Evolutionary conservation across 2,329 filamentous ascomycete genomes (phyloP).

Genomic region (Trichoderma atrobrunneum): DNA sequence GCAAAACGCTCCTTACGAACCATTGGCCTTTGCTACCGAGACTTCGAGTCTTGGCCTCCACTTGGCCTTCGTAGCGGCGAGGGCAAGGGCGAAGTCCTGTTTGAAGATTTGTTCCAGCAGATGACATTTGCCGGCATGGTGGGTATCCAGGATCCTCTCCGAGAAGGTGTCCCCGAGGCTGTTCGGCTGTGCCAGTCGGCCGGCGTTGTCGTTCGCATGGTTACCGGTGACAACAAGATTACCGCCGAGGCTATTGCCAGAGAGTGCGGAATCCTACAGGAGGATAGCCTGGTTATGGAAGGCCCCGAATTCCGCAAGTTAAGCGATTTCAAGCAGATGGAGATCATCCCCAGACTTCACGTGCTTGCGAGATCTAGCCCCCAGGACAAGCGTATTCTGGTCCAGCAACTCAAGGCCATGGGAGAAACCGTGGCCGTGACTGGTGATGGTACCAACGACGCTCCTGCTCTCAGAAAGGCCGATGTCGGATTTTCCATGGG

Average conservation of each 20-base stretch:
- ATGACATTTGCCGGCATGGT: conserved; percentile 70
- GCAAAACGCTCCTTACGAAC: conserved; percentile 78
- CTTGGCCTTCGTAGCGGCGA: conserved; percentile 54
- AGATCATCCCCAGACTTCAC: conserved; percentile 65
- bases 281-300: conserved; percentile 70
- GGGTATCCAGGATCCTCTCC: conserved; percentile 78
- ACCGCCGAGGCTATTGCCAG: conserved; percentile 76
- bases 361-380: conserved; percentile 73
- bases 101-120: conserved; percentile 64
- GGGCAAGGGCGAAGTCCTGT: conserved; percentile 59
- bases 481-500: conserved; percentile 87
- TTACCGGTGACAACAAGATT: conserved; percentile 77
- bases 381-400: conserved; percentile 72
- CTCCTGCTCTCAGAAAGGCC: conserved; percentile 74
- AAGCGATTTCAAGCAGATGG: conserved; percentile 60
- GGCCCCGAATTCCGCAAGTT: conserved; percentile 75
- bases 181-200: conserved; percentile 71
- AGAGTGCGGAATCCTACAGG: conserved; percentile 72
- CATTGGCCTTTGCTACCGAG: conserved; percentile 78
- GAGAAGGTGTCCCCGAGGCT: conserved; percentile 70
- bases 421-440: conserved; percentile 80
- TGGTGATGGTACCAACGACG: conserved; percentile 81
- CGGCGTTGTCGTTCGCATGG: conserved; percentile 79
- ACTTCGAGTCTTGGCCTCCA: conserved; percentile 84
- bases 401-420: conserved; percentile 67